Percentiles rank a stretch among this genome's conserved stretches.
These are phyloP conservation scores for Nyctanthes arbortristis DNA, from an alignment of 257 asterid species.

Conservation along the genomic window DNA sequence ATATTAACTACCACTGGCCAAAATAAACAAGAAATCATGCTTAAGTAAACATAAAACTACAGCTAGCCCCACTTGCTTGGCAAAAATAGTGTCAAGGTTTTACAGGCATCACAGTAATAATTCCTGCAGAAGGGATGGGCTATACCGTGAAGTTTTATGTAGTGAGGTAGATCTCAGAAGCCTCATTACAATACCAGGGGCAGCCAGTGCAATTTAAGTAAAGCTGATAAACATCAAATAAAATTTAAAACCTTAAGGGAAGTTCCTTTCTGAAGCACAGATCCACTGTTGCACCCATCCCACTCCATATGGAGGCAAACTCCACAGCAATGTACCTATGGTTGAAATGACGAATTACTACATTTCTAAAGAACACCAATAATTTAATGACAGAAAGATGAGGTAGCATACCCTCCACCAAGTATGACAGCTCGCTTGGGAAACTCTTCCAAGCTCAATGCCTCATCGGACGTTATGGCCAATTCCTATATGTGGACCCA, in stretches of 20 bases:
- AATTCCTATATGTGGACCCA: slow-evolving; percentile 55
- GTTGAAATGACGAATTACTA: slow-evolving; percentile 9
- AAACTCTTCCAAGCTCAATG: slow-evolving; percentile 94
- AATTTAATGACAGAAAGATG: slow-evolving; percentile 14
- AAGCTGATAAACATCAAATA: slow-evolving; percentile 13
- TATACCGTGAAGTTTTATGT: neutral
- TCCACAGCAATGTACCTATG: slow-evolving; percentile 96
- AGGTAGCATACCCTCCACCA: slow-evolving; percentile 81
- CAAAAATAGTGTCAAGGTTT: too few relatives aligned
- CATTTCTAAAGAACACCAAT: slow-evolving; percentile 17
- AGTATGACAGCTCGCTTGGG: slow-evolving; percentile 86
- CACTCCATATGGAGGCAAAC: slow-evolving; percentile 99
- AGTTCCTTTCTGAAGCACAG: slow-evolving; percentile 89
- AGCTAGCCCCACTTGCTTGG: too few relatives aligned
- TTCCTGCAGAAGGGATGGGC: too few relatives aligned
- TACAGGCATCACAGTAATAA: too few relatives aligned
- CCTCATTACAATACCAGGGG: slow-evolving; percentile 10
- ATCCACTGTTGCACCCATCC: slow-evolving; percentile 92
- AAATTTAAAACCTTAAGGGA: slow-evolving; percentile 74
- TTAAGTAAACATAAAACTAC: too few relatives aligned
- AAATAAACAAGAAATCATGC: too few relatives aligned
- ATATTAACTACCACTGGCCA: too few relatives aligned
- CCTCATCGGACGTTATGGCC: slow-evolving; percentile 97
- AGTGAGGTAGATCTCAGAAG: neutral
- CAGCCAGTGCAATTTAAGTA: neutral